phyloP scores from a whole-genome alignment of 495 filamentous ascomycete genomes.

The Geoglossum glabrum region DNA sequence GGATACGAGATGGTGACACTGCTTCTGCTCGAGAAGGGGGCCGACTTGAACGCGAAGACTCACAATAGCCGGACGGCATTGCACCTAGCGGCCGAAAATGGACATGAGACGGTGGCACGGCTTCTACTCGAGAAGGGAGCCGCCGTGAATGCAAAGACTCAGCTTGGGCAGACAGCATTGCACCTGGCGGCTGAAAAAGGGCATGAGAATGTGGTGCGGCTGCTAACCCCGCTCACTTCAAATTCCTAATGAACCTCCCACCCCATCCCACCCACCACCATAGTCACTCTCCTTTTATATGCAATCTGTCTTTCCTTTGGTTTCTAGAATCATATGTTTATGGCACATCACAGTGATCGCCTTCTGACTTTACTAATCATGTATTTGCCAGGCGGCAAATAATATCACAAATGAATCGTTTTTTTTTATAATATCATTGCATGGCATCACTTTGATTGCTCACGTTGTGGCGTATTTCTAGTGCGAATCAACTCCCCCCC shows the following conservation, averaged over 20 bases:
- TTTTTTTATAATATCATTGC: neutral
- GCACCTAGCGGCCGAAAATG: neutral
- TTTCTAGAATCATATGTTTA: neutral
- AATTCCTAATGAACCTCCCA: neutral
- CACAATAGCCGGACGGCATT: neutral
- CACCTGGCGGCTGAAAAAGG: neutral
- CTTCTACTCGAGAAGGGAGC: neutral
- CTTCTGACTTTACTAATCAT: neutral
- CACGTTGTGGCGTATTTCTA: neutral
- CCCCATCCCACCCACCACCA: neutral
- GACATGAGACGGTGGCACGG: neutral
- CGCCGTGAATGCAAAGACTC: neutral
- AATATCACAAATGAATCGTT: neutral
- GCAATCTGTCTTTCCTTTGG: neutral
- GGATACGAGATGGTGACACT: neutral
- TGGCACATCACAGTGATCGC: neutral
- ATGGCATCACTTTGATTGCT: neutral
- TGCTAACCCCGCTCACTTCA: neutral
- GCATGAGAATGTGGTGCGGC: neutral
- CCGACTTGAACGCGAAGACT: constrained; percentile 1
- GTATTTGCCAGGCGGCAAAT: neutral
- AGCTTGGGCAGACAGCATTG: neutral
- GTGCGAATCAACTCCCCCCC: neutral
- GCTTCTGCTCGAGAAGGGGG: neutral
- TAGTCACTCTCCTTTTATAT: neutral